Base-by-base conservation (phyloP, 306 rosid genomes). In the Glycine tomentella region DNA sequence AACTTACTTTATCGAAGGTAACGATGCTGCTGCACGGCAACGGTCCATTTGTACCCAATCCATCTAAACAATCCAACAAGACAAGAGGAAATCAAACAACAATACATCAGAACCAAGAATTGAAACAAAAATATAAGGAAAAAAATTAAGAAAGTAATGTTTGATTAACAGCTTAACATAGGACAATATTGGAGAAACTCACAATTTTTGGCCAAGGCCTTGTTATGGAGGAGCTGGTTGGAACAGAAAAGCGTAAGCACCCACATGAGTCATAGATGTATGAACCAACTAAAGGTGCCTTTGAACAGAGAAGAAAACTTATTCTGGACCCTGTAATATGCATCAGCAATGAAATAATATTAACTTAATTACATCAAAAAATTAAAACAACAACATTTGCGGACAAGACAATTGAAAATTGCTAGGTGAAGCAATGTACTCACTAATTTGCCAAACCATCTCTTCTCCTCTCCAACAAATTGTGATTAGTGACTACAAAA, bases 361-460 rank as follows among this genome's bases (percentile, higher is more conserved):
- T 17, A 45, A 11, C 12, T 8, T 33, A 50, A 56, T 57, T 58
- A 50, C 10, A 68, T 45, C 9, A 65, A 38, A 62, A 64, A 13
- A 7, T 64, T 67, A 67, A 8, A 15, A 15, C 51, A 14, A 40
- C 3, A 38, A 66, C 33, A 66, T 45, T 58, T 9, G 40, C 25
- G 58, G 25, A 57, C 38, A 69, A 56, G 33, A 9, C 62, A 7
- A 69, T 61, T 59, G 56, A 64, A 64, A 62, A 64, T 17, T n/a
- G 51, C 13, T 16, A 9, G 10, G 17, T 10, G 5, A 3, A 4
- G 20, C 55, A 50, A 33, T 15, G 38, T 17, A 81, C 92, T 88
- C 72, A 91, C 97, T 78, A 75, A 86, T 89, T 81, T 80, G 81
- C 90, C 88, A 87, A 83, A 73, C 66, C 94, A 89, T 88, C 80